Evolutionary conservation across 495 filamentous ascomycete genomes (phyloP), one percentile per base, ranked within the genome.

Genomic region (Hypoxylon intermedium): DNA sequence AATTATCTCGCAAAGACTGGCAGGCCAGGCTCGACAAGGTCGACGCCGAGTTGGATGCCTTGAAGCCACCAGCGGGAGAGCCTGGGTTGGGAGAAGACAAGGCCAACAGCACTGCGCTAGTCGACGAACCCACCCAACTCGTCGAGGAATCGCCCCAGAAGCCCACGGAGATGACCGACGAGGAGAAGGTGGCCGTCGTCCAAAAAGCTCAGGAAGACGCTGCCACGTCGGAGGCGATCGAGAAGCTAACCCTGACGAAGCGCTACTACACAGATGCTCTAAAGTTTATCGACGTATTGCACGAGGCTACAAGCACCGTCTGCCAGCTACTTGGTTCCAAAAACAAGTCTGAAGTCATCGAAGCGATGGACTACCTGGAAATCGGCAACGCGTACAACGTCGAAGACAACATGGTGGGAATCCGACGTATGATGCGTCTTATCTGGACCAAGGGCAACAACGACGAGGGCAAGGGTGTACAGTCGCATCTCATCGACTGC

Each of bases 401-500:
- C 38, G 90, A 97, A 72, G 90, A 92, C 43, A 91, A 94, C 58
- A 90, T 93, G 70, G 71, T 86, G 49, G 94, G 94, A 48, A 97
- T 98, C 63, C 85, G 92, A 37, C 84, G 90, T 48, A 99, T 99
- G 94, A 83, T 99, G 36, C 84, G 92, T 34, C 79, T 98, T 34
- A 98, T 99, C 72, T 99, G 94, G 94, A 98, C 95, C 15, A 99
- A 99, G 75, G 94, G 93, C 47, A 98, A 97, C 74, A 97, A 90
- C 66, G 94, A 99, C 67, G 94, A 99, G 80, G 94, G 94, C 52
- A 99, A 99, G 74, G 94, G 94, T 38, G 92, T 99, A 2, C 94
- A 98, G 68, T 89, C 90, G 2, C 95, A 98, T 74, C 83, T 99
- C 13, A 97, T 99, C 56, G 95, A 98, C 61, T 96, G 91, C 69